These are phyloP conservation scores for Rhododendron ovatum DNA, from an alignment of 148 eudicot genomes.

Conservation along the genomic window DNA sequence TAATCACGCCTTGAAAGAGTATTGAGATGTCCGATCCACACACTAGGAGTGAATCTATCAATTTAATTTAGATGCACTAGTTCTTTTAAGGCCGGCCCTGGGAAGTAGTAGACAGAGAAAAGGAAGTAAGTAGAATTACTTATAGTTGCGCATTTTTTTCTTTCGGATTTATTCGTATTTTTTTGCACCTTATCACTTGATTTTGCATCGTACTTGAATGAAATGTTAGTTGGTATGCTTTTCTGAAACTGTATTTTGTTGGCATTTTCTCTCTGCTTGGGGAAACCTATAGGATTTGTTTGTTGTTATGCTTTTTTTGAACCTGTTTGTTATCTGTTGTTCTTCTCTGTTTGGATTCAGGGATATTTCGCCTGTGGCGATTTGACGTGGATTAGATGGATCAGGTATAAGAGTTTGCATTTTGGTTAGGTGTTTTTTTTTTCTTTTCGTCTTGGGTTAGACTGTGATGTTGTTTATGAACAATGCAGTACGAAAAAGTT, in stretches of 20 bases:
- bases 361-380: neutral
- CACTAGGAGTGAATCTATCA: neutral
- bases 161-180: neutral
- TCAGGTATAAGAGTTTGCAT: conserved; percentile 1
- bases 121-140: neutral
- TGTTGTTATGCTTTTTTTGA: neutral
- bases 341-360: neutral
- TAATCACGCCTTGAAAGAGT: neutral
- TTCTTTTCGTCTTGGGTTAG: neutral
- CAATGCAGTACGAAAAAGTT: conserved; percentile 79
- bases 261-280: neutral
- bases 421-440: neutral
- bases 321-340: neutral
- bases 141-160: neutral
- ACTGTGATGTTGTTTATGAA: neutral
- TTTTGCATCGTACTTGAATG: neutral
- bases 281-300: neutral
- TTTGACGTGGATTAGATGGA: conserved; percentile 8
- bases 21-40: neutral
- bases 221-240: neutral
- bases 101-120: neutral
- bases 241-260: neutral
- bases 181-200: neutral
- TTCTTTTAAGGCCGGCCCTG: neutral
- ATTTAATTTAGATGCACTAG: neutral